Evolutionary conservation across 257 asterid genomes (phyloP).

Genomic region (Solanum corneliomulleri): DNA sequence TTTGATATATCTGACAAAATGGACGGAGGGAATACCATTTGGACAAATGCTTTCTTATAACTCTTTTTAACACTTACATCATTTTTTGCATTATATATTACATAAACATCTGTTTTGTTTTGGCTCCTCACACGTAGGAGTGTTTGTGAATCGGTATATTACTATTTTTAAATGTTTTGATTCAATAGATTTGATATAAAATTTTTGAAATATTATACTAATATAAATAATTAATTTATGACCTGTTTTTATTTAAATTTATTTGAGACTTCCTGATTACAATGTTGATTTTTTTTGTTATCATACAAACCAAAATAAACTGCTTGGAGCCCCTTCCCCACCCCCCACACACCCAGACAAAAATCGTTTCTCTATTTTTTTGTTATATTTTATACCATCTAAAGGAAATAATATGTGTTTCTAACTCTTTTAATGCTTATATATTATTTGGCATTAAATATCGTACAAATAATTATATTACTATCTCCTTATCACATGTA

Average conservation of each 20-base stretch:
- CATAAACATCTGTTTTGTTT: background rate
- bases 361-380: background rate
- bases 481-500: background rate
- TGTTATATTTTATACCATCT: too few relatives aligned
- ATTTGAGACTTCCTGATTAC: background rate
- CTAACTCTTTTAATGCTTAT: background rate
- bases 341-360: background rate
- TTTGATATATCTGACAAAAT: too few relatives aligned
- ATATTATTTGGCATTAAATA: background rate
- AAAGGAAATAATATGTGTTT: too few relatives aligned
- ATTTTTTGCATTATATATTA: too few relatives aligned
- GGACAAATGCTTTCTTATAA: background rate
- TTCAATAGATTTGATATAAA: too few relatives aligned
- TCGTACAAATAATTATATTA: too few relatives aligned
- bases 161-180: background rate
- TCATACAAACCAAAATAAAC: background rate
- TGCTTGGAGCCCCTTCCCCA: background rate
- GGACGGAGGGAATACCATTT: background rate
- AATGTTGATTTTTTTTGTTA: background rate
- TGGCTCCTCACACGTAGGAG: background rate
- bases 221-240: too few relatives aligned
- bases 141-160: background rate
- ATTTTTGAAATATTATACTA: background rate
- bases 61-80: background rate
- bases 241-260: background rate